Conservation (phyloP, 164 flowering plant genomes). For the Litsea cubeba region DNA sequence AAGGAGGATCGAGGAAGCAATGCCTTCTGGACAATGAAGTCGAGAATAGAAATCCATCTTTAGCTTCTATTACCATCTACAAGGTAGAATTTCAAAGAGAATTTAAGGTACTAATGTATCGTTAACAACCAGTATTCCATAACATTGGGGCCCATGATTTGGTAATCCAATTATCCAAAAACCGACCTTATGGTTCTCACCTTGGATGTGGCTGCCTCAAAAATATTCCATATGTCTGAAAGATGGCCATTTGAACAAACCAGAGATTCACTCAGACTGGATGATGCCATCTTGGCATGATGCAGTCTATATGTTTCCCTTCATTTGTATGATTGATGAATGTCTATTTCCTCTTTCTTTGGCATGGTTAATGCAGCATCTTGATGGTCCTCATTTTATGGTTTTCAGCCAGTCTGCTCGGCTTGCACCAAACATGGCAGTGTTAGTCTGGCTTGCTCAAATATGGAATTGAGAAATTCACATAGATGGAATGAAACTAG, state of each 20-base stretch:
- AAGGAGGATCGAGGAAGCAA: conserved; percentile 73
- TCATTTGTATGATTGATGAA: neutral
- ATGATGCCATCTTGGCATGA: neutral
- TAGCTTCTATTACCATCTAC: neutral
- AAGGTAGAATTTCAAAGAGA: neutral
- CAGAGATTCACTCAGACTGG: too few species aligned
- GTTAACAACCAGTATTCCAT: neutral
- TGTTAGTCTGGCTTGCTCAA: neutral
- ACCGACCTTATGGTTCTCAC: neutral
- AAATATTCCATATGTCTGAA: neutral
- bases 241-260: too few species aligned
- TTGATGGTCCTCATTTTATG: neutral
- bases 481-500: neutral
- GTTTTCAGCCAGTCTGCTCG: neutral
- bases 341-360: neutral
- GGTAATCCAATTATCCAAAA: neutral
- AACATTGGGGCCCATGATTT: neutral
- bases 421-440: neutral
- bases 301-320: neutral
- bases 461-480: neutral
- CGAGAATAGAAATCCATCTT: neutral
- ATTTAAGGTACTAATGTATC: neutral
- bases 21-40: conserved; percentile 38
- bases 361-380: neutral
- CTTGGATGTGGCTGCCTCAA: neutral